Conservation (phyloP, 106 monocot genomes). For the Platanthera guangdongensis region DNA sequence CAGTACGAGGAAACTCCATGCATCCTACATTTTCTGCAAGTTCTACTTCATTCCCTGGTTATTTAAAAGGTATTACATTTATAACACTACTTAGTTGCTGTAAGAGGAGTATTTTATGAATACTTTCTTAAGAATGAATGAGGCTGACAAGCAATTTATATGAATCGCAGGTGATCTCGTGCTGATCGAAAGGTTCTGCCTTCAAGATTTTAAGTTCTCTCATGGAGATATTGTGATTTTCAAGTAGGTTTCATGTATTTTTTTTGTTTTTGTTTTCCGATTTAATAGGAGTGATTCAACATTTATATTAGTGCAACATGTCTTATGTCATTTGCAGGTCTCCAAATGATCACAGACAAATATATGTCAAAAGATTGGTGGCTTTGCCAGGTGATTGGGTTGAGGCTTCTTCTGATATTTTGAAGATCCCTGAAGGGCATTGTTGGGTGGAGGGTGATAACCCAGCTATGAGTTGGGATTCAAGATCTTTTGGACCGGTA, state of each 20-base stretch:
- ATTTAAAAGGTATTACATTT: slow-evolving; percentile 34
- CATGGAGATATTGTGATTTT: slow-evolving; percentile 80
- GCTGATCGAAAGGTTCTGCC: slow-evolving; percentile 64
- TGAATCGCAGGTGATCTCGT: slow-evolving; percentile 44
- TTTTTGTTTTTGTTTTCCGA: not conserved
- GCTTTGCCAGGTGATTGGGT: slow-evolving; percentile 90
- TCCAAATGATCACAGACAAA: slow-evolving; percentile 42
- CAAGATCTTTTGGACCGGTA: slow-evolving; percentile 70
- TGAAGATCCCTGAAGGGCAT: slow-evolving; percentile 74
- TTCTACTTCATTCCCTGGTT: slow-evolving; percentile 22
- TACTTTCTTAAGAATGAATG: not conserved
- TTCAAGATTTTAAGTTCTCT: slow-evolving; percentile 66
- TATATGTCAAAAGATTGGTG: slow-evolving; percentile 62
- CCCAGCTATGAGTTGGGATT: slow-evolving; percentile 48
- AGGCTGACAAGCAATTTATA: slow-evolving; percentile 6
- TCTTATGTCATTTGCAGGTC: slow-evolving; percentile 24
- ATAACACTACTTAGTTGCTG: not conserved
- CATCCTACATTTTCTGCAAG: slow-evolving; percentile 55
- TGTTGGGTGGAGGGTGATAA: slow-evolving; percentile 96
- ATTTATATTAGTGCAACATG: not conserved
- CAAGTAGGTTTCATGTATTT: slow-evolving; percentile 23
- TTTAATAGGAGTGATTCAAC: not conserved
- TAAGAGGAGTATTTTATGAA: not conserved
- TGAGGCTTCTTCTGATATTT: slow-evolving; percentile 42
- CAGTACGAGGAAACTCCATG: slow-evolving; percentile 69